Percentiles rank a stretch among this genome's conserved stretches.
phyloP scores from a whole-genome alignment of 371 early-diverging fungal genomes.

The Mycotypha africana region DNA sequence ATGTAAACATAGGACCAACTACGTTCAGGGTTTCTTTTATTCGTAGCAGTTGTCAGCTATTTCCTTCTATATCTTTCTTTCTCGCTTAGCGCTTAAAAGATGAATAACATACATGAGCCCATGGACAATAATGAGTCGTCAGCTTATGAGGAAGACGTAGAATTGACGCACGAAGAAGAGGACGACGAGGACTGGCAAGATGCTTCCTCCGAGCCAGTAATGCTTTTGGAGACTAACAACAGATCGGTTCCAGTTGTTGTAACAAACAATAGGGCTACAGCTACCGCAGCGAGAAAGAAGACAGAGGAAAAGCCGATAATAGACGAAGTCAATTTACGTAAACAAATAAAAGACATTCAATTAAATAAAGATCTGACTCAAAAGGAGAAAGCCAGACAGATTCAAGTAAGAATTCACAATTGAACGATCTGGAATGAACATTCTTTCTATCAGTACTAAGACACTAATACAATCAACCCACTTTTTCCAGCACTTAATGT shows the following conservation, averaged over 20 bases:
- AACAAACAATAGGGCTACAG: too few relatives aligned
- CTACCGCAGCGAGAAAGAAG: not conserved
- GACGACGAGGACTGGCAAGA: constrained; percentile 30
- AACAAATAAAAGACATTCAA: constrained; percentile 63
- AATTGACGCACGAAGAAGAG: constrained; percentile 14
- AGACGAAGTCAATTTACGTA: constrained; percentile 33
- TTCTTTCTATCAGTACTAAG: too few relatives aligned
- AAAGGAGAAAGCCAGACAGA: constrained; percentile 63
- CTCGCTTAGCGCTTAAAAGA: too few relatives aligned
- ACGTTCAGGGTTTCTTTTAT: too few relatives aligned
- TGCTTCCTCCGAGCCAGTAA: too few relatives aligned
- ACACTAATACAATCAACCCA: too few relatives aligned
- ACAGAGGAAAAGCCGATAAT: constrained; percentile 1
- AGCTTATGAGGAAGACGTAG: constrained; percentile 2
- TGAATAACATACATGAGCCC: too few relatives aligned
- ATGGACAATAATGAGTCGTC: too few relatives aligned
- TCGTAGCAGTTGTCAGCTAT: too few relatives aligned
- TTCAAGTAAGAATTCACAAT: constrained; percentile 52
- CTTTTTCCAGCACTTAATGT: constrained; percentile 8
- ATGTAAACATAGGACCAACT: too few relatives aligned
- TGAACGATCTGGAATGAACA: not conserved
- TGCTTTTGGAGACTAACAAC: constrained; percentile 21
- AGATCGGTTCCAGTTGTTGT: too few relatives aligned
- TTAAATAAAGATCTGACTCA: constrained; percentile 40
- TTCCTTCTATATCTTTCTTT: too few relatives aligned